A percentile compares a stretch with the other conserved stretches of the same genome.
Evolutionary conservation across 306 rosid genomes (phyloP).

Genomic region (Sindora glabra): DNA sequence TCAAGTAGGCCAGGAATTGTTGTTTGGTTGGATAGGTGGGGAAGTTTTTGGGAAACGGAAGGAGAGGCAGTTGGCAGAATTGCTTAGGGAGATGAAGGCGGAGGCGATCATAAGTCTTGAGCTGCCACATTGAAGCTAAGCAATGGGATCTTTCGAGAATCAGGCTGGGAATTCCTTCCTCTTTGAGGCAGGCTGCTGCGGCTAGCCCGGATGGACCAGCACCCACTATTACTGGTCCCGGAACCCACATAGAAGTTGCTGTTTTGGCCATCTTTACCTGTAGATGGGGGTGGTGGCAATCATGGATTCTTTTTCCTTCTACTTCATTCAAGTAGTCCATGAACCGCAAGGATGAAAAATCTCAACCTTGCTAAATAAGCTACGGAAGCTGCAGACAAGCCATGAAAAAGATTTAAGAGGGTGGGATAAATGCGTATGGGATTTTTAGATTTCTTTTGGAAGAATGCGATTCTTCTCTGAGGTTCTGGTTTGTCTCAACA

Average conservation of each 20-base stretch:
- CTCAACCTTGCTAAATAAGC: not conserved
- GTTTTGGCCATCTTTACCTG: slow-evolving; percentile 10
- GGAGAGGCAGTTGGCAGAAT: slow-evolving; percentile 68
- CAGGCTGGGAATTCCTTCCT: slow-evolving; percentile 55
- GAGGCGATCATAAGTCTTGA: slow-evolving; percentile 78
- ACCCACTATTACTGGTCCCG: slow-evolving; percentile 76
- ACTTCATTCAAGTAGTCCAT: slow-evolving; percentile 73
- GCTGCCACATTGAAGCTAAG: slow-evolving; percentile 86
- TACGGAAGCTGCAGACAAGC: not conserved
- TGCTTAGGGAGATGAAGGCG: slow-evolving; percentile 90
- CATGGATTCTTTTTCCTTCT: slow-evolving; percentile 60
- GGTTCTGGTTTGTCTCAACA: not conserved
- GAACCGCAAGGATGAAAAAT: not conserved
- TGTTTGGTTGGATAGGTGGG: slow-evolving; percentile 86
- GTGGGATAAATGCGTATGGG: not conserved
- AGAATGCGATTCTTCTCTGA: not conserved
- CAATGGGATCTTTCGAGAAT: slow-evolving; percentile 66
- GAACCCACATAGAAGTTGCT: slow-evolving; percentile 15
- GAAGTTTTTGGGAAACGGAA: slow-evolving; percentile 68
- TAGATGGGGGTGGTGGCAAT: slow-evolving; percentile 18
- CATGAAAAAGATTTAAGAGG: no score
- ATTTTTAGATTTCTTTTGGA: slow-evolving; percentile 4
- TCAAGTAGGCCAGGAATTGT: slow-evolving; percentile 57
- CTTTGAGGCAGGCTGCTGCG: slow-evolving; percentile 76
- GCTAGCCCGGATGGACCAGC: slow-evolving; percentile 98